Base-by-base conservation (phyloP, 805 yeast genomes). In the Allodekkera sacchari region DNA sequence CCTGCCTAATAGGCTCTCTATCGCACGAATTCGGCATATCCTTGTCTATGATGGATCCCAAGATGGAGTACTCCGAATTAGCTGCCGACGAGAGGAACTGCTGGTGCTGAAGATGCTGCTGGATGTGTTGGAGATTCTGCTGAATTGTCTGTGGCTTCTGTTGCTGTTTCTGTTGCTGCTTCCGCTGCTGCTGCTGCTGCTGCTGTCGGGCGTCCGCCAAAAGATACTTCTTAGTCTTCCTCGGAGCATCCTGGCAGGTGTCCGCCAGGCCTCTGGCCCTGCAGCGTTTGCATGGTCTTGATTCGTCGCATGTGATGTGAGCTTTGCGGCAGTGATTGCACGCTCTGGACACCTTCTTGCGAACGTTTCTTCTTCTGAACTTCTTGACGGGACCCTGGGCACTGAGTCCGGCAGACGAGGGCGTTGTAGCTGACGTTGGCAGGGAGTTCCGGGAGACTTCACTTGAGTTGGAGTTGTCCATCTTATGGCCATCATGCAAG, bases 241-340 rank as follows among this genome's bases (percentile, higher is more conserved):
- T 62, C 3, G 92, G 92, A 5, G 96, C 96, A 59, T 92, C 96
- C 20, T 72, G 73, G 58, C 97, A 89, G 1, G 83, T 64, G 11
- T 61, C 69, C 2, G 66, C 69, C 11, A 85, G 57, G 0, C 88
- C 89, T 47, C 85, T 66, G 18, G 64, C 64, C 3, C 80, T 53
- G 54, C 98, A 89, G 30, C 95, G 56, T 33, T 68, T 67, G 48
- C 98, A 89, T 0, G 71, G 50, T 61, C 69, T 35, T 4, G 45
- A 28, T 13, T 77, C 72, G 45, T 88, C 96, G 55, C 98, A 89
- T 0, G 96, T 83, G 66, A 88, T 74, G 53, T 89, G 98, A 2
- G 94, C 83, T 45, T 76, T 73, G 38, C 88, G 87, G 51, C 98
- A 89, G 57, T 88, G 92, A 25, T 74, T 72, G 45, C 98, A 89